A percentile compares a stretch with the other conserved stretches of the same genome.
Conservation (phyloP, 78 protist genomes). For the Chrysochromulina parva region DNA sequence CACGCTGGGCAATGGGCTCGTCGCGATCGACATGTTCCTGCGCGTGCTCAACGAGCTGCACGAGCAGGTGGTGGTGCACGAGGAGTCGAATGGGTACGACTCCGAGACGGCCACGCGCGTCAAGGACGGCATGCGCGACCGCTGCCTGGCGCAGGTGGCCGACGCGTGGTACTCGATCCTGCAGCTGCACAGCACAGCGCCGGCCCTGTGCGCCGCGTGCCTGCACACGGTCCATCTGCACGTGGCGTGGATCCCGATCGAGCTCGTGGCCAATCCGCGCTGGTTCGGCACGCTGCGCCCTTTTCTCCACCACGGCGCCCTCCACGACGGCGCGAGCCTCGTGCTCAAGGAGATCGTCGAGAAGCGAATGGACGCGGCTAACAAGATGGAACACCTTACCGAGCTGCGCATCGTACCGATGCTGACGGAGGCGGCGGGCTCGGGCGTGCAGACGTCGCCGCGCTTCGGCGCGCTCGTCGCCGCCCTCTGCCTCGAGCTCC, state of each 20-base stretch:
- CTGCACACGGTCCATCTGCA: background rate
- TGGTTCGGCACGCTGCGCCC: background rate
- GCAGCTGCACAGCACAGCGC: background rate
- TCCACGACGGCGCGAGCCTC: conserved; percentile 8
- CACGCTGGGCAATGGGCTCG: background rate
- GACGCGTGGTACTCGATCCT: conserved; percentile 8
- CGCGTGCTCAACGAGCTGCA: conserved; percentile 15
- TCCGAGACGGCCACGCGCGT: background rate
- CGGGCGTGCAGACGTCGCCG: background rate
- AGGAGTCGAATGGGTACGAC: background rate
- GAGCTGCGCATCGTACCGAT: background rate
- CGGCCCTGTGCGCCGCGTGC: background rate
- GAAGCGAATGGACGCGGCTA: background rate
- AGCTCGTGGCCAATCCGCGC: background rate
- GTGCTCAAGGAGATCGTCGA: background rate
- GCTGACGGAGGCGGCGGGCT: background rate
- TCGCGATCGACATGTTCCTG: conserved; percentile 20
- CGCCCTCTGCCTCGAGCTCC: background rate
- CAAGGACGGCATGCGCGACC: conserved; percentile 26
- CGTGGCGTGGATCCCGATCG: conserved; percentile 5
- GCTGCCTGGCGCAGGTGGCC: background rate
- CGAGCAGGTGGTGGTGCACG: background rate
- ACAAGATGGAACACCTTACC: background rate
- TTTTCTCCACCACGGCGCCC: background rate
- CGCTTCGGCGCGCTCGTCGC: background rate